Evolutionary conservation across 164 flowering plant species (phyloP), one percentile per base, ranked within the genome.

Genomic region (Umbilicus rupestris): DNA sequence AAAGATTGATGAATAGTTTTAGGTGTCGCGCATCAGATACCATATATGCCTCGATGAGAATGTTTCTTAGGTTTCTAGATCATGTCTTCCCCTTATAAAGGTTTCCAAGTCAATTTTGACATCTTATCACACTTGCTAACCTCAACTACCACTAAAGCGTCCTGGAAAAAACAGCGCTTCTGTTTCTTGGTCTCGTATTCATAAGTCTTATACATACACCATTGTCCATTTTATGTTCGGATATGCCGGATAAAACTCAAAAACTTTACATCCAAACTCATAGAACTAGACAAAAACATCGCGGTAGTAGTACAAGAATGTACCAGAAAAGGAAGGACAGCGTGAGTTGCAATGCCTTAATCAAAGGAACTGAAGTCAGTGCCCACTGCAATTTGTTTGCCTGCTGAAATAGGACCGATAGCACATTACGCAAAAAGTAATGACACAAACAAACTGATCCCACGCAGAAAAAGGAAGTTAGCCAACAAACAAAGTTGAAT

Each of bases 321-420:
- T 81, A 93, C 98, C 98, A 93, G 76, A 93, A 88, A 52, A 87
- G 80, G 78, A 77, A 88, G 39, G 96, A 87, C 22, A 90, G 63
- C 7, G 78, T 39, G 47, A 88, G 87, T 67, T 93, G 98, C 84
- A 88, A 75, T 35, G 84, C 87, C 77, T 93, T 93, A 39, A 89
- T 78, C 65, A 82, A 66, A 3, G 94, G 97, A 72, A 88, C 85
- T 22, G 81, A 78, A n/a, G 92, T 81, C 7, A 93, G 87, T 20
- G 84, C 73, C 97, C 96, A 90, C 69, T 93, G 97, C 73, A 90
- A 78, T 68, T 84, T 88, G 72, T 80, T 87, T 10, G 81, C 68
- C 96, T 88, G 96, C 76, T 75, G 37, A 67, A 22, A 70, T 14
- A 44, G 57, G 10, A 62, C 2, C 28, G 44, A 30, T 3, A 24